These are phyloP conservation scores for Xerophyta viscosa DNA, from an alignment of 106 monocot genomes.

Conservation along the genomic window DNA sequence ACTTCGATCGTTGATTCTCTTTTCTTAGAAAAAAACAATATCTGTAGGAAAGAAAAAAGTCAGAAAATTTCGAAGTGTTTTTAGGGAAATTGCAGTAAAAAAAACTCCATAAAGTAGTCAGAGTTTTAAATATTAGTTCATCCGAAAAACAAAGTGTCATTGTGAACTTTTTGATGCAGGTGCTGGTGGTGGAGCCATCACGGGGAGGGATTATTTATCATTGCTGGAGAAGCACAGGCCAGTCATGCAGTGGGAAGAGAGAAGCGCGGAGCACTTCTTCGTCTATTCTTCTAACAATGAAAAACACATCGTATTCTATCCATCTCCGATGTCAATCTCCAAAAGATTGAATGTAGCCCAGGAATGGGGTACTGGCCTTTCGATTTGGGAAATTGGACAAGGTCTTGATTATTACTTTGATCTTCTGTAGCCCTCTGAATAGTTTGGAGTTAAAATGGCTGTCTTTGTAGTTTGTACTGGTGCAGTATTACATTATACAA, in stretches of 20 bases:
- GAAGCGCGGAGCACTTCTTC: conserved; percentile 76
- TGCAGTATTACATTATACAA: no score
- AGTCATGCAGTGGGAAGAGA: conserved; percentile 64
- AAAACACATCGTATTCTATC: conserved; percentile 76
- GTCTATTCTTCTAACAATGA: conserved; percentile 42
- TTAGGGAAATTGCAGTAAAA: no score
- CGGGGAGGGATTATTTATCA: conserved; percentile 53
- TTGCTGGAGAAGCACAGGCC: conserved; percentile 66
- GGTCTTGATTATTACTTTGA: conserved; percentile 92
- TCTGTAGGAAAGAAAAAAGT: no score
- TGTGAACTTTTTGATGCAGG: conserved; percentile 21
- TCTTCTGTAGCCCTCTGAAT: conserved; percentile 55
- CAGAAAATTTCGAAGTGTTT: no score
- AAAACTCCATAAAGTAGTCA: no score
- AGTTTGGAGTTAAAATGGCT: no score
- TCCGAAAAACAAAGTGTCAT: no score
- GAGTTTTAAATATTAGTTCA: no score
- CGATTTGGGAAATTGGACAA: conserved; percentile 93
- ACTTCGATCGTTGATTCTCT: no score
- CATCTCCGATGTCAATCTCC: conserved; percentile 69
- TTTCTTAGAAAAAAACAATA: no score
- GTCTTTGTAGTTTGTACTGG: no score
- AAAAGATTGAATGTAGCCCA: conserved; percentile 58
- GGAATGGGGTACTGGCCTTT: conserved; percentile 62
- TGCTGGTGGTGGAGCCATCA: conserved; percentile 56